Conservation (phyloP, 306 rosid genomes). For the Castanea crenata region DNA sequence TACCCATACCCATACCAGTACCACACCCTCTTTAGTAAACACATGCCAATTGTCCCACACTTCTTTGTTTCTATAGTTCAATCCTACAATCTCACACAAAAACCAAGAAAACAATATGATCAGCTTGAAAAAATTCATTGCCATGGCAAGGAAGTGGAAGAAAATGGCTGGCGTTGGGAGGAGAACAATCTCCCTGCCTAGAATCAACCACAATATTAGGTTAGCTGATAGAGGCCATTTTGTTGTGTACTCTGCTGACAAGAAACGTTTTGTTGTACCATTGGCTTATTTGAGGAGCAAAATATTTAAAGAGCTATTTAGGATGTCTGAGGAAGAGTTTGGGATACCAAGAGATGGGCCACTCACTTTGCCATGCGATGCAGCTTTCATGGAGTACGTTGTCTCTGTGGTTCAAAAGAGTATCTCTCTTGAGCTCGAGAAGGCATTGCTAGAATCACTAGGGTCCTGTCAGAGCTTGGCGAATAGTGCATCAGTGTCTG, state of each 20-base stretch:
- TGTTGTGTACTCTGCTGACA: constrained; percentile 25
- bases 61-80: not conserved
- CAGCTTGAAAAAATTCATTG: constrained; percentile 23
- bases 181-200: constrained; percentile 20
- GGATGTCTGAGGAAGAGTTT: constrained; percentile 29
- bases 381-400: constrained; percentile 24
- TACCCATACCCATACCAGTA: not conserved
- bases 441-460: constrained; percentile 21
- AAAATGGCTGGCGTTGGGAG: constrained; percentile 21
- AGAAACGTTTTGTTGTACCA: constrained; percentile 30
- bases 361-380: constrained; percentile 29
- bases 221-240: constrained; percentile 33
- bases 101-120: constrained; percentile 3
- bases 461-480: not conserved
- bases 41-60: not conserved
- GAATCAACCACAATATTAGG: not conserved
- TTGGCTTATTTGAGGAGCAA: constrained; percentile 23
- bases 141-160: constrained; percentile 32
- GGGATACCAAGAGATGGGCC: constrained; percentile 34
- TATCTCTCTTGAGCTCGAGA: constrained; percentile 16
- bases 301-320: constrained; percentile 26
- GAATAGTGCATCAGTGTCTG: not conserved
- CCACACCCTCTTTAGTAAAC: not conserved
- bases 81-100: not conserved
- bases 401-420: constrained; percentile 14